Base-by-base conservation (phyloP, 2,329 filamentous ascomycete species). In the Aspergillus texensis region DNA sequence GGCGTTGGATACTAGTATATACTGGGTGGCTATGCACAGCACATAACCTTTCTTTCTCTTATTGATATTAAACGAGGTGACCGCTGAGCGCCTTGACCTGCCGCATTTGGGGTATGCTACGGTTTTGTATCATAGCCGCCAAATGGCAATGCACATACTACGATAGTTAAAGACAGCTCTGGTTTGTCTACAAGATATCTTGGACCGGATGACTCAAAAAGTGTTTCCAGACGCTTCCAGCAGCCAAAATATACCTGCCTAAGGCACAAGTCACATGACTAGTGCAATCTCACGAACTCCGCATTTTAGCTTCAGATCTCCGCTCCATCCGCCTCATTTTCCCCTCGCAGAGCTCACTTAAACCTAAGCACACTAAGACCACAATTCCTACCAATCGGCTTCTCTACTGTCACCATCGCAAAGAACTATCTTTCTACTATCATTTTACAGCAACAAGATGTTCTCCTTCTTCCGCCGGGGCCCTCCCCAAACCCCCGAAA, bases 391-490 rank as follows among this genome's bases (percentile, higher is more conserved):
- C 9, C 19, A 32, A 32, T 52, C 28, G 16, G 4, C 9, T 11
- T 52, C 48, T 32, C 14, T 30, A 11, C 16, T 30, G 11, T 10
- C 19, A 32, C 48, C 28, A n/a, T 3, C 19, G 2, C 16, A n/a
- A 32, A n/a, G 12, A 46, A 32, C n/a, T 19, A 28, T 24, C 54
- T n/a, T 46, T 6, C 16, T 39, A n/a, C 19, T 24, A 36, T 26
- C 19, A 58, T 16, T 34, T 28, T 11, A 28, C 12, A 21, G 34
- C 59, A 28, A 39, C 39, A 50, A 54, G 46, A 75, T 74, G 71
- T 57, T 74, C 9, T 72, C 71, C 57, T 66, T 70, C 64, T 65
- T 62, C 52, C 55, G 59, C 41, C 48, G 61, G 68, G 52, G 21
- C 21, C 12, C 52, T 10, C 30, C 16, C 34, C 52, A 36, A 55